Percentiles rank a stretch among this genome's conserved stretches.
phyloP scores from a whole-genome alignment of 2,329 filamentous ascomycete genomes.

The Beauveria australis region DNA sequence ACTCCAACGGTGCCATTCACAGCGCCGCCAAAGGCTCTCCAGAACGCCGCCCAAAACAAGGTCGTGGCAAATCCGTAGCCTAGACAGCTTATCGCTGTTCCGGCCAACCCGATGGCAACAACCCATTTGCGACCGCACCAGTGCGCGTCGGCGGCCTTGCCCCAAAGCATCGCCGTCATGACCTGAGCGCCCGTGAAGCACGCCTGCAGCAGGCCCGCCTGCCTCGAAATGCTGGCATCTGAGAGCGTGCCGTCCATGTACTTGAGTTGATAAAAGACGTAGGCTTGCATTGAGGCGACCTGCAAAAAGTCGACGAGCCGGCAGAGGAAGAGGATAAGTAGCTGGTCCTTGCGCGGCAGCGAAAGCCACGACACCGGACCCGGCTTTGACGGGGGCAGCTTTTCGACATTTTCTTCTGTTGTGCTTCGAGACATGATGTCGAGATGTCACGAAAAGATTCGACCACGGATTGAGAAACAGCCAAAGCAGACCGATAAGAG shows the following conservation, averaged over 20 bases:
- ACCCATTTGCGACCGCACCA: conserved; percentile 59
- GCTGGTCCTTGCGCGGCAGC: conserved; percentile 62
- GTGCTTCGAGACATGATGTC: not conserved
- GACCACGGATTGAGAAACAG: too few relatives aligned
- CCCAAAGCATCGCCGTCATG: conserved; percentile 66
- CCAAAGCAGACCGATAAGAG: not conserved
- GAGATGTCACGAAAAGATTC: not conserved
- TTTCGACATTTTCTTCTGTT: not conserved
- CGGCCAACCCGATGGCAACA: conserved; percentile 60
- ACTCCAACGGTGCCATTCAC: conserved; percentile 43
- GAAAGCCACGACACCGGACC: conserved; percentile 56
- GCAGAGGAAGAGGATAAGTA: conserved; percentile 60
- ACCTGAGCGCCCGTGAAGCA: conserved; percentile 69
- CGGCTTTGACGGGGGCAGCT: not conserved
- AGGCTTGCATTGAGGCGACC: conserved; percentile 59
- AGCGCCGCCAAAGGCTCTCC: conserved; percentile 55
- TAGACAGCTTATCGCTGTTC: conserved; percentile 57
- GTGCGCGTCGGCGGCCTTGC: conserved; percentile 52
- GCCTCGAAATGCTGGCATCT: conserved; percentile 50
- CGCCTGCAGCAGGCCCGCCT: conserved; percentile 62
- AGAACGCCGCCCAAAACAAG: conserved; percentile 57
- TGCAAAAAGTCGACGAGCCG: conserved; percentile 67
- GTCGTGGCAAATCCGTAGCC: conserved; percentile 65
- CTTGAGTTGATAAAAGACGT: conserved; percentile 69
- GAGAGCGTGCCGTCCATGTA: conserved; percentile 51